Evolutionary conservation across 2,329 filamentous ascomycete genomes (phyloP).

Genomic region (Cytospora mali): DNA sequence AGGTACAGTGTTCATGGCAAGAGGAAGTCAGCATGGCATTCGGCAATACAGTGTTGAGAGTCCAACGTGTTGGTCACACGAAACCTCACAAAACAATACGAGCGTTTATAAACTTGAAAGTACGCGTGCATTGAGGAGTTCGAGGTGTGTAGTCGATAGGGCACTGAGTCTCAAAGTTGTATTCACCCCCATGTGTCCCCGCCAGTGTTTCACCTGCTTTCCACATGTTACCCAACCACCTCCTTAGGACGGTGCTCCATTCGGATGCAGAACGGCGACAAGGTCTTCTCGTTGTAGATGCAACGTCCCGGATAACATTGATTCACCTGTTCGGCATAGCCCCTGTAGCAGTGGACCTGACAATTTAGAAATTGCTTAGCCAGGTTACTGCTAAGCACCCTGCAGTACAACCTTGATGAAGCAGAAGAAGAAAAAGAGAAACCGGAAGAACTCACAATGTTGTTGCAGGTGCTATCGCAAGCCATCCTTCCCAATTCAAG

Average conservation of each 20-base stretch:
- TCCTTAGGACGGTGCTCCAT: not conserved
- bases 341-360: slow-evolving; percentile 2
- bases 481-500: not conserved
- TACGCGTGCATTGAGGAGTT: not conserved
- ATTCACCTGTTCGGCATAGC: not conserved
- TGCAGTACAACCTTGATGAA: too few species aligned
- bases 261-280: slow-evolving; percentile 11
- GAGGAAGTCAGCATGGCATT: not conserved
- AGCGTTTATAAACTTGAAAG: not conserved
- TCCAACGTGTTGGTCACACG: too few species aligned
- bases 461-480: slow-evolving; percentile 5
- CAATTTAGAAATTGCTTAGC: not conserved
- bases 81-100: not conserved
- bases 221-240: not conserved
- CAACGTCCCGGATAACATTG: slow-evolving; percentile 1
- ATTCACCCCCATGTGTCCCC: not conserved
- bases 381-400: not conserved
- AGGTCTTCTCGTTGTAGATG: not conserved
- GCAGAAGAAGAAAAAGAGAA: not conserved
- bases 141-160: not conserved
- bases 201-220: not conserved
- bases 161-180: not conserved
- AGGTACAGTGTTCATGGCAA: too few species aligned
- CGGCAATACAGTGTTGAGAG: not conserved
- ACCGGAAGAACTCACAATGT: not conserved